Percentiles rank a stretch among this genome's conserved stretches.
phyloP scores from a whole-genome alignment of 768 basidiomycete genomes.

The Inosperma sp. region DNA sequence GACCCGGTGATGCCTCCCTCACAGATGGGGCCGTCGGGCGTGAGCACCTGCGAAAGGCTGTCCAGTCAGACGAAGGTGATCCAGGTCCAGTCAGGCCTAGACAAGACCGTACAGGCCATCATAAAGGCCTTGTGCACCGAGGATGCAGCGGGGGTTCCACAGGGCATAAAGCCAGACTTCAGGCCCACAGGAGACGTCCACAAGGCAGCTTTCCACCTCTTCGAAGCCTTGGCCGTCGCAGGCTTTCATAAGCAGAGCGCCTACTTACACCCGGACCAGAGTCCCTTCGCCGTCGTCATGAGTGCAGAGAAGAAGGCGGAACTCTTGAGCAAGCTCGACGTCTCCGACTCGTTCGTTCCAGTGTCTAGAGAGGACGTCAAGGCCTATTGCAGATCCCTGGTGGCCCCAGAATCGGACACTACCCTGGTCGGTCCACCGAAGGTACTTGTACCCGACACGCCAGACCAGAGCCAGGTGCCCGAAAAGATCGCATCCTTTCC shows the following conservation, averaged over 20 bases:
- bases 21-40: background rate
- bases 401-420: too few relatives aligned
- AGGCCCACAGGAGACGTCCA: background rate
- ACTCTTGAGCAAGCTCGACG: background rate
- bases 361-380: too few relatives aligned
- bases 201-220: background rate
- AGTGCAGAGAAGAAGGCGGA: background rate
- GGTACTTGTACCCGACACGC: too few relatives aligned
- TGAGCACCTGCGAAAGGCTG: background rate
- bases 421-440: too few relatives aligned
- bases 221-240: background rate
- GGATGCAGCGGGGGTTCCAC: background rate
- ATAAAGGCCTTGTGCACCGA: background rate
- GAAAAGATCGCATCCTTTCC: too few relatives aligned
- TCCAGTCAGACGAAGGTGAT: background rate
- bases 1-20: background rate
- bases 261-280: background rate
- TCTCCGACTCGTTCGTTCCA: background rate
- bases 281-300: background rate
- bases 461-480: too few relatives aligned
- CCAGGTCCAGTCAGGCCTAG: background rate
- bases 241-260: background rate
- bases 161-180: background rate
- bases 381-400: too few relatives aligned
- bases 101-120: background rate